Evolutionary conservation across 2,329 filamentous ascomycete species (phyloP).

Genomic region (Knoxdaviesia proteae): DNA sequence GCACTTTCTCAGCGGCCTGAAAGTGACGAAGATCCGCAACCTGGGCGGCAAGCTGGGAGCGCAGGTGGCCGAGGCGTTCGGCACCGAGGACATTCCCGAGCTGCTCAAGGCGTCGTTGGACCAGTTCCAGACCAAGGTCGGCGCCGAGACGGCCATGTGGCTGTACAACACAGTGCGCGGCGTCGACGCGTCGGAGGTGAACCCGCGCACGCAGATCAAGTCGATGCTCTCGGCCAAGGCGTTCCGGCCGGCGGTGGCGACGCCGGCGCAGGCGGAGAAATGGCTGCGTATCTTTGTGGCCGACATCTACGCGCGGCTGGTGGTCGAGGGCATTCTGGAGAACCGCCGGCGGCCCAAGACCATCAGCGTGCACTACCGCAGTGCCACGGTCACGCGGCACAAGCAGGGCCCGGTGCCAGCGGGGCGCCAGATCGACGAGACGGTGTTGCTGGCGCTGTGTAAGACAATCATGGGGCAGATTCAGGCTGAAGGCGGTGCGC

Average conservation of each 20-base stretch:
- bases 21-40: constrained; percentile 87
- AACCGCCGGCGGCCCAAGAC: constrained; percentile 72
- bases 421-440: constrained; percentile 39
- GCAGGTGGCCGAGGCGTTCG: constrained; percentile 61
- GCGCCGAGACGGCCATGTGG: constrained; percentile 72
- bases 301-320: constrained; percentile 73
- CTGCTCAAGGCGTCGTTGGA: constrained; percentile 52
- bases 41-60: constrained; percentile 90
- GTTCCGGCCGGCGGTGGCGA: constrained; percentile 68
- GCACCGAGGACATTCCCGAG: constrained; percentile 59
- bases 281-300: constrained; percentile 86
- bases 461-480: constrained; percentile 61
- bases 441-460: constrained; percentile 50
- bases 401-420: constrained; percentile 57
- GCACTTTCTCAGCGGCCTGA: constrained; percentile 64
- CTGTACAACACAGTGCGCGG: constrained; percentile 70
- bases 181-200: constrained; percentile 73
- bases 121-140: constrained; percentile 56
- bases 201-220: constrained; percentile 79
- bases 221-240: constrained; percentile 95
- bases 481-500: constrained; percentile 45
- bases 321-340: constrained; percentile 78
- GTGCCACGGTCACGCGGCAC: constrained; percentile 52
- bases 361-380: constrained; percentile 65
- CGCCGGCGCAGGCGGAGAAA: constrained; percentile 52